phyloP scores from a whole-genome alignment of 2,329 filamentous ascomycete genomes.

The Colletotrichum sojae region DNA sequence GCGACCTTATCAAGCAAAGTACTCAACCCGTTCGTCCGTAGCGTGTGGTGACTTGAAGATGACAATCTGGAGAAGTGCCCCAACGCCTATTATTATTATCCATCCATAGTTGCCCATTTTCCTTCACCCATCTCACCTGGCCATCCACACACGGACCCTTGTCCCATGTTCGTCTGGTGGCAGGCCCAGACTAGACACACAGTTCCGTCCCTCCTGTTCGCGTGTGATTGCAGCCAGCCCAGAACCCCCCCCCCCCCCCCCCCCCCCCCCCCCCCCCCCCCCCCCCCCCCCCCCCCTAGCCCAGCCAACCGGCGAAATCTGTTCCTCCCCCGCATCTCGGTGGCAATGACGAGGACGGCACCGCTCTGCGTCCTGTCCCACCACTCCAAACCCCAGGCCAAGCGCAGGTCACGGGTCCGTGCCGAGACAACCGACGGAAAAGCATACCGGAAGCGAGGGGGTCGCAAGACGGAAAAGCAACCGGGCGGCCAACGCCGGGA shows the following conservation, averaged over 20 bases:
- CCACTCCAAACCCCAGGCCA: neutral
- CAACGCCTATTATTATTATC: constrained; percentile 19
- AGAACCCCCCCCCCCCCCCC: neutral
- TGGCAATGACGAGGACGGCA: constrained; percentile 6
- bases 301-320: constrained; percentile 2
- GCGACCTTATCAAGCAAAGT: neutral
- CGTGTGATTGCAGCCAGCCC: constrained; percentile 11
- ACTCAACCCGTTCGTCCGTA: neutral
- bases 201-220: constrained; percentile 28
- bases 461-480: constrained; percentile 24
- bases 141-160: constrained; percentile 1
- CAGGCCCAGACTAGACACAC: neutral
- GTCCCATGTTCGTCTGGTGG: constrained; percentile 28
- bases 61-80: neutral
- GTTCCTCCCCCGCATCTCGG: neutral
- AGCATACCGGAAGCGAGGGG: neutral
- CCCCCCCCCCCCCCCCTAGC: neutral
- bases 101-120: constrained; percentile 5
- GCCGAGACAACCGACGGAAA: constrained; percentile 38
- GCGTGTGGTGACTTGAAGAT: constrained; percentile 1
- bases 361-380: neutral
- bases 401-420: constrained; percentile 15
- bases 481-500: constrained; percentile 1
- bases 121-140: neutral
- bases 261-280: no score